A percentile compares a stretch with the other conserved stretches of the same genome.
These are phyloP conservation scores for Populus tomentosa DNA, from an alignment of 441 rosid genomes.

Conservation along the genomic window DNA sequence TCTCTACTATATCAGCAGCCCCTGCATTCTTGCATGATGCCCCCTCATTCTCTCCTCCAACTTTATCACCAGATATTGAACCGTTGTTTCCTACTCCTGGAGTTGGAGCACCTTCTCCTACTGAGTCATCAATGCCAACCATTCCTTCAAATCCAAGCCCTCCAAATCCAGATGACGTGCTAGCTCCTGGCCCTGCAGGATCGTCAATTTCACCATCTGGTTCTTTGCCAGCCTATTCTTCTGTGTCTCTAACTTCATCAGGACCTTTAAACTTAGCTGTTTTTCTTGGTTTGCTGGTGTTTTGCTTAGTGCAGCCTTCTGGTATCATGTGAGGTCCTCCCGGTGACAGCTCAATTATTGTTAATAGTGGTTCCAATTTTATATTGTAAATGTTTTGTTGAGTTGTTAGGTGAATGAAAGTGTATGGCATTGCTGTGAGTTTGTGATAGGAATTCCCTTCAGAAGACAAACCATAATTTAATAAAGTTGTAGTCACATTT, in stretches of 20 bases:
- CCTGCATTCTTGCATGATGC: conserved; percentile 50
- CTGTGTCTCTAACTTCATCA: conserved; percentile 24
- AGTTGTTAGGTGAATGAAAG: not conserved
- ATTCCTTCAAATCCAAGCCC: conserved; percentile 83
- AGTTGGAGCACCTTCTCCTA: conserved; percentile 51
- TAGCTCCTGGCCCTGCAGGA: conserved; percentile 40
- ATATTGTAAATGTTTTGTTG: conserved; percentile 2
- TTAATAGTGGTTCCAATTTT: conserved; percentile 17
- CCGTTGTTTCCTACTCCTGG: conserved; percentile 67
- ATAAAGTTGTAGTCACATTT: not conserved
- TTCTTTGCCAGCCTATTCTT: conserved; percentile 37
- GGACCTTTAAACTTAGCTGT: conserved; percentile 3
- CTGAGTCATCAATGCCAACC: conserved; percentile 55
- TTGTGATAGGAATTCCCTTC: not conserved
- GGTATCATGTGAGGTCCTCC: conserved; percentile 22
- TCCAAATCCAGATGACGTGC: conserved; percentile 60
- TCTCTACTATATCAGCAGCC: conserved; percentile 66
- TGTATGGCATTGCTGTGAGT: not conserved
- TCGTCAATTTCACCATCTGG: conserved; percentile 41
- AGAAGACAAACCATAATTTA: too few species aligned
- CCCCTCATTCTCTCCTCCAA: conserved; percentile 45
- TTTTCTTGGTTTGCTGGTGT: conserved; percentile 25
- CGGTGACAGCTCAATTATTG: conserved; percentile 31
- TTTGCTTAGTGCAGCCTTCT: conserved; percentile 27
- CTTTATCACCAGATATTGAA: conserved; percentile 56